Conservation (phyloP, 2,329 filamentous ascomycete genomes). For the Zalaria obscura region DNA sequence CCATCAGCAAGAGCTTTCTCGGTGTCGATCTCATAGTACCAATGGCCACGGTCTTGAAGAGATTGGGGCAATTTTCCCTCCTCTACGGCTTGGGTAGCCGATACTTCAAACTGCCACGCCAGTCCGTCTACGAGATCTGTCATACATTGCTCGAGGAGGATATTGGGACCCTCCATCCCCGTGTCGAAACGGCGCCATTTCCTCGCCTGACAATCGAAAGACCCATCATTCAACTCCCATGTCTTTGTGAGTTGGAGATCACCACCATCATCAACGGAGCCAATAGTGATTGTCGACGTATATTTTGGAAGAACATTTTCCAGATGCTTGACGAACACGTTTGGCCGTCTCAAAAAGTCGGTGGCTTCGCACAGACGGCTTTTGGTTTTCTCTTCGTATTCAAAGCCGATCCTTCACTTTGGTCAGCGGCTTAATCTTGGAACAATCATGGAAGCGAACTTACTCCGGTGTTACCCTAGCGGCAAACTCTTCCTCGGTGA, state of each 20-base stretch:
- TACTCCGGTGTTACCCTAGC: slow-evolving; percentile 18
- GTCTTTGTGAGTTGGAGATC: slow-evolving; percentile 12
- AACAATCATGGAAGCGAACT: slow-evolving; percentile 3
- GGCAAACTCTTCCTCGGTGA: slow-evolving; percentile 12
- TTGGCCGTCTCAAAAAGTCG: slow-evolving; percentile 11
- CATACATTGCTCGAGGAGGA: slow-evolving; percentile 14
- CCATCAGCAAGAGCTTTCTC: no score
- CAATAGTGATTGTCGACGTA: slow-evolving; percentile 13
- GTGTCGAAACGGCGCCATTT: slow-evolving; percentile 15
- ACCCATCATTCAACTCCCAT: slow-evolving; percentile 7
- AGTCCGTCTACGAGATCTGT: slow-evolving; percentile 12
- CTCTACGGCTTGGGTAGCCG: slow-evolving; percentile 8
- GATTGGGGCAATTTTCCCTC: slow-evolving; percentile 9
- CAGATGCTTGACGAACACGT: slow-evolving; percentile 8
- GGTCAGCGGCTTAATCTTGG: slow-evolving; percentile 4
- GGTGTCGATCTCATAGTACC: no score
- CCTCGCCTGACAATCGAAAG: slow-evolving; percentile 6
- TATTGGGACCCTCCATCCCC: slow-evolving; percentile 7
- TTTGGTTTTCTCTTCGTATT: slow-evolving; percentile 9
- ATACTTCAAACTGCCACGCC: slow-evolving; percentile 17
- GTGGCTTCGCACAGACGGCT: slow-evolving; percentile 7
- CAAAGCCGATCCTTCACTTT: slow-evolving; percentile 13
- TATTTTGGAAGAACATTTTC: slow-evolving; percentile 13
- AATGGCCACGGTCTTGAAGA: slow-evolving; percentile 6
- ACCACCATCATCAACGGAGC: slow-evolving; percentile 6